A percentile compares a stretch with the other conserved stretches of the same genome.
These are phyloP conservation scores for Talaromyces sp. DNA, from an alignment of 2,329 filamentous ascomycete genomes.

Conservation along the genomic window DNA sequence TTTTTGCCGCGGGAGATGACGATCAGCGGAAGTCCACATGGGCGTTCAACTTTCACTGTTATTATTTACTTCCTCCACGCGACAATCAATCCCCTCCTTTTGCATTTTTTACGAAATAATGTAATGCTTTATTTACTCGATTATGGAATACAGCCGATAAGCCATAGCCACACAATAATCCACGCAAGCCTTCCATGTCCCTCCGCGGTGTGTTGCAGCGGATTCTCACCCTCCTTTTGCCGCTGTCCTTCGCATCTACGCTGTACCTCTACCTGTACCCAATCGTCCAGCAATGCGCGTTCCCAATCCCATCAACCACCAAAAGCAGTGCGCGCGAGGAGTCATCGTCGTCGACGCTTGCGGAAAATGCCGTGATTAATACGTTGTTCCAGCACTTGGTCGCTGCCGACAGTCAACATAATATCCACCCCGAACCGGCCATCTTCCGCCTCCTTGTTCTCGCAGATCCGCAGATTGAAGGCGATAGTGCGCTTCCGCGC, in stretches of 20 bases:
- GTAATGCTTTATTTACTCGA: background rate
- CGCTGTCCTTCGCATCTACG: conserved; percentile 64
- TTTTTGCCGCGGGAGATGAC: background rate
- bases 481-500: conserved; percentile 72
- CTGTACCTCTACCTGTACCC: conserved; percentile 86
- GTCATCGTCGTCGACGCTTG: conserved; percentile 6
- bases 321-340: conserved; percentile 3
- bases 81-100: background rate
- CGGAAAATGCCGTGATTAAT: conserved; percentile 23
- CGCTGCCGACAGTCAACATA: background rate
- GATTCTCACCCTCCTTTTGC: conserved; percentile 49
- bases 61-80: background rate
- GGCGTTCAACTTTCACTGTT: background rate
- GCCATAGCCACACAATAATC: background rate
- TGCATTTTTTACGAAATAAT: background rate
- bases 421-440: conserved; percentile 39
- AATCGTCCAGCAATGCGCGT: conserved; percentile 71
- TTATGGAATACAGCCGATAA: background rate
- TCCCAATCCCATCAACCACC: conserved; percentile 51
- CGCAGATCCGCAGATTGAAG: conserved; percentile 90
- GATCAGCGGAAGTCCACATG: background rate
- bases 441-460: conserved; percentile 84
- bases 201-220: conserved; percentile 42
- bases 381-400: conserved; percentile 31
- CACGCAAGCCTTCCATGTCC: conserved; percentile 37